Percentiles rank a stretch among this genome's conserved stretches.
Conservation (phyloP, 805 yeast genomes). For the Hanseniaspora pseudoguilliermondii region DNA sequence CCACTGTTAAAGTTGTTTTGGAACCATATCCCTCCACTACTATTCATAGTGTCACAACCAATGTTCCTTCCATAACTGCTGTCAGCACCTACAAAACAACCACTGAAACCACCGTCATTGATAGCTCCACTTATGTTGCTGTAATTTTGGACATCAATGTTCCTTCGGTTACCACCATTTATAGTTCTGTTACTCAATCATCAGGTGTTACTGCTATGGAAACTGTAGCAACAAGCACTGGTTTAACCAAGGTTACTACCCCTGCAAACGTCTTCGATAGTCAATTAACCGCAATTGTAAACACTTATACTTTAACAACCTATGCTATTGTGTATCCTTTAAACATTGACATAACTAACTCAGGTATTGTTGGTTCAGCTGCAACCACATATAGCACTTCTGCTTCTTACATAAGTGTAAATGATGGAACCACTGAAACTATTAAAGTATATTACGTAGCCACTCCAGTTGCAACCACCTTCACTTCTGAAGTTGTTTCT, state of each 20-base stretch:
- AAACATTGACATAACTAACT: neutral
- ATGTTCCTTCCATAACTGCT: neutral
- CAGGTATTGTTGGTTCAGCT: neutral
- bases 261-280: neutral
- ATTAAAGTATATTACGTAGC: neutral
- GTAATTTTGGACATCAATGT: neutral
- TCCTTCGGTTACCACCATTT: neutral
- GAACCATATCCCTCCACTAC: conserved; percentile 18
- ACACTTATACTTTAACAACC: neutral
- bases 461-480: conserved; percentile 1
- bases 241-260: neutral
- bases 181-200: neutral
- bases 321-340: neutral
- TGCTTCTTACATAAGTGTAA: neutral
- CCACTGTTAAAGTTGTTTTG: conserved; percentile 6
- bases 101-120: neutral
- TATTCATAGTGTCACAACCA: neutral
- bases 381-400: neutral
- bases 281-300: neutral
- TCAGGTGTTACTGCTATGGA: neutral
- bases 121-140: neutral
- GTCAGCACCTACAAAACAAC: neutral
- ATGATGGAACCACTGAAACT: too few relatives aligned
- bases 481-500: neutral
- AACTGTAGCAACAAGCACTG: neutral